Evolutionary conservation across 2,329 filamentous ascomycete species (phyloP), one percentile per base, ranked within the genome.

Genomic region (Fusarium duplospermum): DNA sequence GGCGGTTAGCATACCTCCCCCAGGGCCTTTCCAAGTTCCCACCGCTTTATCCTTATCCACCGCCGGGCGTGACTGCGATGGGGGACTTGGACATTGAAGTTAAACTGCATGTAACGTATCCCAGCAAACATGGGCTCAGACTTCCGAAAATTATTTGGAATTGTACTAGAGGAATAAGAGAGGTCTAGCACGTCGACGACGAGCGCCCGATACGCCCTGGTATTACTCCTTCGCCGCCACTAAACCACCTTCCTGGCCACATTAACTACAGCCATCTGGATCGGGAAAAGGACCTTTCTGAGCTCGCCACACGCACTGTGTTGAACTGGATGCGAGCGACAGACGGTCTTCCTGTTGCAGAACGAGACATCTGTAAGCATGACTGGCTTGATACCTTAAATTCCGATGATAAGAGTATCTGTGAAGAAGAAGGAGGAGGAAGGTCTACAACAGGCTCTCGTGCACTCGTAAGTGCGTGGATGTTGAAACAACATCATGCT

Each of bases 301-400:
- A 71, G 27, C 11, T 35, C 14, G 54, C 59, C 5, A 69, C 66
- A 1, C 52, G 69, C 7, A 66, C 69, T 47, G 14, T 69, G 24
- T 71, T 71, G 47, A 45, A 16, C 24, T 71, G 69, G 66, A 61
- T 71, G 66, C 59, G 69, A 27, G 69, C 61, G 1, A 64, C 57
- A 33, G 63, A 58, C 33, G 69, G 69, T 20, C 62, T 58, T 13
- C 36, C 66, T 22, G 35, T 66, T 64, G 66, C 62, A 14, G 69
- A 71, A 54, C 66, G 69, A 50, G 62, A 57, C 3, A 66, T 71
- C 35, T 69, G 66, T 45, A 45, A 29, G 2, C 66, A 71, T n/a
- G 66, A 71, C 13, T 71, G 66, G 66, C 29, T 71, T 36, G 62
- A 71, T 27, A 18, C 1, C 33, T 71, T 61, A 9, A 56, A 64